These are phyloP conservation scores for Hymenoscyphus repandus DNA, from an alignment of 2,329 filamentous ascomycete species.

Conservation along the genomic window DNA sequence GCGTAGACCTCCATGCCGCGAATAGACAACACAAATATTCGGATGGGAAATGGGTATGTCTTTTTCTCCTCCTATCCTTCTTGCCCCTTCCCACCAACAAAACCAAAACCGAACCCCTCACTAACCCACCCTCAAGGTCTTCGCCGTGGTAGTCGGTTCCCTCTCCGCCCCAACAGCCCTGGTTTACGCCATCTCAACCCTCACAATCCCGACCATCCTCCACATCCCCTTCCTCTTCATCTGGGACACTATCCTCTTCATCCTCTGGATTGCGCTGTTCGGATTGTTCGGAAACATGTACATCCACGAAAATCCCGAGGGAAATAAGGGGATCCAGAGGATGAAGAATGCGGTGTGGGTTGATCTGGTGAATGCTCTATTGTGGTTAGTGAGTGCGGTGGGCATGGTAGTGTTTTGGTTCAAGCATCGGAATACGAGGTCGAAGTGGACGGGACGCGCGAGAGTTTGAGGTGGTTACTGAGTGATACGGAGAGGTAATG, in stretches of 20 bases:
- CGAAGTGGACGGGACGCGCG: constrained; percentile 55
- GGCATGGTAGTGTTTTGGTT: constrained; percentile 55
- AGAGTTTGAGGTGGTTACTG: constrained; percentile 35
- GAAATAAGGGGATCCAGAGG: constrained; percentile 56
- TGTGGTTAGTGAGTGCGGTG: constrained; percentile 66
- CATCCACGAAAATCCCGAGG: constrained; percentile 62
- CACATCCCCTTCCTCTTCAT: constrained; percentile 50
- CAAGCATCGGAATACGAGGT: constrained; percentile 45
- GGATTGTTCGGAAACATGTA: constrained; percentile 79
- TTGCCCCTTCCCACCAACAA: too few species aligned
- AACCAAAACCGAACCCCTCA: not conserved
- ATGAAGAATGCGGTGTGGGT: constrained; percentile 90
- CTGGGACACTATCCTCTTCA: constrained; percentile 68
- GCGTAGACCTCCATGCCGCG: constrained; percentile 57
- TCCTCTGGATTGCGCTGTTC: constrained; percentile 78
- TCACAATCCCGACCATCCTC: constrained; percentile 57
- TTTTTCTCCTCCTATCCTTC: not conserved
- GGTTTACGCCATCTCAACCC: constrained; percentile 60
- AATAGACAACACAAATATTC: constrained; percentile 43
- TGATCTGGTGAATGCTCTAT: constrained; percentile 65
- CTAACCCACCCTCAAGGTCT: constrained; percentile 44
- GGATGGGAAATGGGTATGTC: constrained; percentile 65
- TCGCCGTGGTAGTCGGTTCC: constrained; percentile 64
- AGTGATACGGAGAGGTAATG: not conserved
- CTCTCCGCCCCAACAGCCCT: constrained; percentile 60